Evolutionary conservation across 257 asterid species (phyloP).

Genomic region (Buddleja alternifolia): DNA sequence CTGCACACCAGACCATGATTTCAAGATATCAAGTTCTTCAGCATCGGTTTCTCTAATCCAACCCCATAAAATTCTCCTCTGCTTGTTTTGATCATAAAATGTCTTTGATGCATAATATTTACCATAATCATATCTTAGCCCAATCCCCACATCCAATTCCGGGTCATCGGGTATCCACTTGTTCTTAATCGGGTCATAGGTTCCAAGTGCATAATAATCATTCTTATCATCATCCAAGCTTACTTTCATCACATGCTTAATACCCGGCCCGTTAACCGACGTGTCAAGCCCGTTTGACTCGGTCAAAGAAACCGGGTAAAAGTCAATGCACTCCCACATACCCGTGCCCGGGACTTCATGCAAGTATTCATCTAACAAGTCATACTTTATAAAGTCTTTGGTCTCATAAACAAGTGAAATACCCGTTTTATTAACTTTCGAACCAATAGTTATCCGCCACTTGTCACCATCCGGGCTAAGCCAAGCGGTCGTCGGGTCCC

Average conservation of each 20-base stretch:
- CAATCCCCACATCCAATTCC: constrained; percentile 66
- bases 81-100: constrained; percentile 59
- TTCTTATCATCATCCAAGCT: constrained; percentile 63
- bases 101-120: constrained; percentile 79
- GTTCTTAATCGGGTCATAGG: constrained; percentile 49
- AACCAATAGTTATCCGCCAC: constrained; percentile 73
- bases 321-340: constrained; percentile 93
- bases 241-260: constrained; percentile 72
- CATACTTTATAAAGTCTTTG: constrained; percentile 45
- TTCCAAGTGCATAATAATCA: constrained; percentile 73
- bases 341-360: constrained; percentile 75
- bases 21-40: constrained; percentile 55
- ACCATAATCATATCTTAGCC: constrained; percentile 72
- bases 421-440: constrained; percentile 62
- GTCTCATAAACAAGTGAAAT: constrained; percentile 73
- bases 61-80: constrained; percentile 80
- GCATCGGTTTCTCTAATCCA: constrained; percentile 79
- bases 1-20: constrained; percentile 81
- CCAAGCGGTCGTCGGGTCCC: constrained; percentile 95
- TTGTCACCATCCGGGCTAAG: constrained; percentile 50
- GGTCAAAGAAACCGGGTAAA: constrained; percentile 61
- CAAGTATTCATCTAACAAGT: constrained; percentile 48
- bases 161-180: constrained; percentile 80
- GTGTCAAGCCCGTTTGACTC: constrained; percentile 68
- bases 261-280: constrained; percentile 62